Conservation (phyloP, 2,329 filamentous ascomycete genomes). For the Cytospora schulzeri region DNA sequence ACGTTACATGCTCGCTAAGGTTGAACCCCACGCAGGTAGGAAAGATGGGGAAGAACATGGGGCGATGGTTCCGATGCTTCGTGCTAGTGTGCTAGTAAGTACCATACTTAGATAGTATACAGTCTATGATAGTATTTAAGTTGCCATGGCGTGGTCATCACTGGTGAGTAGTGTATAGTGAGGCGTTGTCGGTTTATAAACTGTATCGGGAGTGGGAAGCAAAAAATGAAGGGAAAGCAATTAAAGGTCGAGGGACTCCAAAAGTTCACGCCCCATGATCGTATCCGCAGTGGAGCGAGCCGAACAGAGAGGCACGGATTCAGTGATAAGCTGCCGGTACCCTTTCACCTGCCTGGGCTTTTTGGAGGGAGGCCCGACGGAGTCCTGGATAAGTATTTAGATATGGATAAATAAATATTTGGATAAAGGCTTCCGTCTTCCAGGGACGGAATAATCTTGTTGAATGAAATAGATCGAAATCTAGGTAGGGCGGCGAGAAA, state of each 20-base stretch:
- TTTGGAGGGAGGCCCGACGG: too few relatives aligned
- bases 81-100: background rate
- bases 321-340: background rate
- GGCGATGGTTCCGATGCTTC: background rate
- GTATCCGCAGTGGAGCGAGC: background rate
- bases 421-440: too few relatives aligned
- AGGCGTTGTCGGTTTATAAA: background rate
- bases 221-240: background rate
- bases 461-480: too few relatives aligned
- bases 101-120: background rate
- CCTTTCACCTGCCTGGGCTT: too few relatives aligned
- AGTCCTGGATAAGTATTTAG: too few relatives aligned
- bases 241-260: background rate
- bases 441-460: too few relatives aligned
- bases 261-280: background rate
- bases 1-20: background rate
- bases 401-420: too few relatives aligned
- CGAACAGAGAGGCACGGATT: background rate
- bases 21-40: background rate
- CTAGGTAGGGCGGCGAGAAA: too few relatives aligned
- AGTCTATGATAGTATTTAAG: background rate
- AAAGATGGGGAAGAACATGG: background rate
- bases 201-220: background rate
- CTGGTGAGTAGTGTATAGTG: background rate
- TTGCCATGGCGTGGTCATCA: too few relatives aligned